Percentiles rank a stretch among this genome's conserved stretches.
Conservation (phyloP, 352 stramenopile species). For the Aphanomyces invadans region DNA sequence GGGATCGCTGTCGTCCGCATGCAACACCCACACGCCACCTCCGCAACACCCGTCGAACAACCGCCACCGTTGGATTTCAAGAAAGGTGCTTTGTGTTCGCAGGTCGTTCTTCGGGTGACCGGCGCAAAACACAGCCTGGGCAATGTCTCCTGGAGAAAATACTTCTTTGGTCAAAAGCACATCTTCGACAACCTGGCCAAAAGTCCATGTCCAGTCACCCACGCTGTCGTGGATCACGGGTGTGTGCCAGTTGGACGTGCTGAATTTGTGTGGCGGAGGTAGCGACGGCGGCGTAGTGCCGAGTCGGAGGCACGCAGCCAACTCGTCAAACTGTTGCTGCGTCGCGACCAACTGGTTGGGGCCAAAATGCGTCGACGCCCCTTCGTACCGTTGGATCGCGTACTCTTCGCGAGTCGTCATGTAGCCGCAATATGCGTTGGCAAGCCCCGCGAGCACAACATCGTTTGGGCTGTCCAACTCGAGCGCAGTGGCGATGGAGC, state of each 20-base stretch:
- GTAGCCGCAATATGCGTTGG: constrained; percentile 81
- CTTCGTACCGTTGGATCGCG: constrained; percentile 80
- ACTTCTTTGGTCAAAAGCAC: constrained; percentile 38
- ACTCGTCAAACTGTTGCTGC: constrained; percentile 68
- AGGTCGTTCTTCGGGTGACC: constrained; percentile 80
- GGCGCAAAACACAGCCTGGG: constrained; percentile 57
- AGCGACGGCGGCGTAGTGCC: constrained; percentile 27
- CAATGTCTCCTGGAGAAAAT: constrained; percentile 44
- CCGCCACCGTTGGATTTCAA: constrained; percentile 67
- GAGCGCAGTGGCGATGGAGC: constrained; percentile 29
- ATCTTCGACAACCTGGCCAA: constrained; percentile 46
- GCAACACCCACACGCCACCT: constrained; percentile 52
- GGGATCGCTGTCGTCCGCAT: constrained; percentile 60
- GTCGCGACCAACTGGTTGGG: constrained; percentile 76
- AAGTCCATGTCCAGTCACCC: constrained; percentile 30
- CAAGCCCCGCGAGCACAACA: constrained; percentile 62
- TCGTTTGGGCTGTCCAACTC: constrained; percentile 23
- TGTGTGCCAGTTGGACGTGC: constrained; percentile 64
- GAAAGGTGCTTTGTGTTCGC: constrained; percentile 61
- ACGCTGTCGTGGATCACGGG: constrained; percentile 65
- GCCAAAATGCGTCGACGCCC: constrained; percentile 83
- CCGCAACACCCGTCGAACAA: constrained; percentile 15
- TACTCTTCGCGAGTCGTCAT: constrained; percentile 83
- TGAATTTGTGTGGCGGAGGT: constrained; percentile 46
- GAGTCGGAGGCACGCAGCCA: constrained; percentile 33